Base-by-base conservation (phyloP, 805 yeast species). In the Pichia pseudocactophila region DNA sequence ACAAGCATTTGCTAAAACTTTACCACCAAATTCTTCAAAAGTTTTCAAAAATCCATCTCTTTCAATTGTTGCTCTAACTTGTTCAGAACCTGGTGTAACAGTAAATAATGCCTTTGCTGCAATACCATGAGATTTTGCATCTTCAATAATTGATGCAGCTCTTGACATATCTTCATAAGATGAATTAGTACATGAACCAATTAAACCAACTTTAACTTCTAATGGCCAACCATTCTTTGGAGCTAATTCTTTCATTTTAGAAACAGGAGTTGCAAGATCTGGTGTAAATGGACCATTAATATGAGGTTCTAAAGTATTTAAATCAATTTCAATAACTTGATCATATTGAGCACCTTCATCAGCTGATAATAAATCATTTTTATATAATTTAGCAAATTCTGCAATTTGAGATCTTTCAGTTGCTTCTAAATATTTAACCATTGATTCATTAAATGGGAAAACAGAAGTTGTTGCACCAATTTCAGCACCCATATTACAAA, bases 401-500 rank as follows among this genome's bases (percentile, higher is more conserved):
- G 95, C 94, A 57, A 92, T 77, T 48, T 84, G 80, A 8, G 73
- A 78, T 68, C 98, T 78, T 51, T 78, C 78, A 30, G 98, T 92
- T 36, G 95, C 88, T 42, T 73, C 59, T 61, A 92, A 73, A 68
- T 87, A 92, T 49, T 60, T 57, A 51, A 52, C 62, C 66, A 63
- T 63, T 37, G 68, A 63, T 36, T 62, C 47, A 54, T 64, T 88
- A 76, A 80, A 90, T 49, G 98, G 98, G 87, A 92, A 92, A 44
- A 86, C 78, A 19, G 97, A 90, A 35, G 98, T 92, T 31, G 98
- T 92, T 35, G 98, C 98, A 66, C 98, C 98, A 45, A 92, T 88
- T 69, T 92, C 98, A 42, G 98, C 98, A 63, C 98, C 98, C 98
- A 92, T 92, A 68, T 92, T 92, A 76, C 97, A 90, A 64, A 92